A percentile compares a stretch with the other conserved stretches of the same genome.
Conservation (phyloP, 768 basidiomycete genomes). For the Tylopilus intermedius region DNA sequence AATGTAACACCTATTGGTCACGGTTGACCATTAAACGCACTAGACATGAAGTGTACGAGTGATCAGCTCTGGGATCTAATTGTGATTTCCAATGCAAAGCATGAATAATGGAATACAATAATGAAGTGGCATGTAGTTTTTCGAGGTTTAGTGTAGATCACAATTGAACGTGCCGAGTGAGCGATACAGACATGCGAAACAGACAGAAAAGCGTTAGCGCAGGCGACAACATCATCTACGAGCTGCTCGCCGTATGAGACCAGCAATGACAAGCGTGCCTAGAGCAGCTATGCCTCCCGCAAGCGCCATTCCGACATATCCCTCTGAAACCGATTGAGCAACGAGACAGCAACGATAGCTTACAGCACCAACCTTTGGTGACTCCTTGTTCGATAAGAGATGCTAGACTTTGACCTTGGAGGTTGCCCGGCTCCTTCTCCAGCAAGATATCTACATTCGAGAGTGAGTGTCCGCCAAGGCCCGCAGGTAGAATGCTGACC, state of each 20-base stretch:
- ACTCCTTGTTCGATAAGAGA: conserved; percentile 85
- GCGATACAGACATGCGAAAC: conserved; percentile 15
- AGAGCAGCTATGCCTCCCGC: conserved; percentile 87
- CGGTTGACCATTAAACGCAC: background rate
- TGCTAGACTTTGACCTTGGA: conserved; percentile 84
- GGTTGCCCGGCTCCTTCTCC: conserved; percentile 87
- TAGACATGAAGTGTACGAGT: background rate
- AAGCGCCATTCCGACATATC: conserved; percentile 97
- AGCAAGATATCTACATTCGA: conserved; percentile 63
- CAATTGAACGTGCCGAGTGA: conserved; percentile 7
- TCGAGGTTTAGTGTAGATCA: conserved; percentile 10
- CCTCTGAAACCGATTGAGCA: conserved; percentile 50
- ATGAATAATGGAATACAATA: conserved; percentile 25
- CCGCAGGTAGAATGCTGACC: conserved; percentile 45
- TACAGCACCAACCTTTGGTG: conserved; percentile 56
- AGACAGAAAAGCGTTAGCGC: conserved; percentile 13
- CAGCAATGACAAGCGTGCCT: conserved; percentile 67
- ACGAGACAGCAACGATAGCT: background rate
- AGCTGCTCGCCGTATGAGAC: conserved; percentile 78
- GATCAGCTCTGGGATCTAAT: conserved; percentile 12
- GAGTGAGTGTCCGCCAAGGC: conserved; percentile 2
- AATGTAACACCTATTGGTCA: conserved; percentile 23
- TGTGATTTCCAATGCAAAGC: conserved; percentile 5
- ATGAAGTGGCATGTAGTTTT: conserved; percentile 15
- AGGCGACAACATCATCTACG: conserved; percentile 34